These are phyloP conservation scores for Helichrysum umbraculigerum DNA, from an alignment of 129 eudicot species.

Conservation along the genomic window DNA sequence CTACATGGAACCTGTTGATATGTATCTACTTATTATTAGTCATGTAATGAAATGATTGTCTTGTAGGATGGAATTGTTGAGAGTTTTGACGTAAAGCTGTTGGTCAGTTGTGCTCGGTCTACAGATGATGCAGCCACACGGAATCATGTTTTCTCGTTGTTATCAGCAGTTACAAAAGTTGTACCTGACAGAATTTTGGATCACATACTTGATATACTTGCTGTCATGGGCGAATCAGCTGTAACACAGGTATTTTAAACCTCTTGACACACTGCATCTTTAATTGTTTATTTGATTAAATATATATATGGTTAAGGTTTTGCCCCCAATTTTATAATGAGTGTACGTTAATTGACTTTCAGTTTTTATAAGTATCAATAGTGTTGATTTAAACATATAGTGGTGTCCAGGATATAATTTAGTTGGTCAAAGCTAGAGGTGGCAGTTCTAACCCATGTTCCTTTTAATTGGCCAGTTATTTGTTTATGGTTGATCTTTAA, in stretches of 20 bases:
- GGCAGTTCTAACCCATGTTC: background rate
- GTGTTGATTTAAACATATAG: background rate
- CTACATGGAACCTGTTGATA: background rate
- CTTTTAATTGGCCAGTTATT: background rate
- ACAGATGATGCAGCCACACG: constrained; percentile 57
- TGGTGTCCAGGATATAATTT: background rate
- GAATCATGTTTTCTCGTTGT: constrained; percentile 72
- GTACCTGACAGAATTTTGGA: constrained; percentile 64
- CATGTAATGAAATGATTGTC: constrained; percentile 5
- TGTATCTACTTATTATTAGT: constrained; percentile 13
- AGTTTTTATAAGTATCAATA: background rate
- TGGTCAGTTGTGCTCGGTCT: constrained; percentile 76
- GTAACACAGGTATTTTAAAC: constrained; percentile 59
- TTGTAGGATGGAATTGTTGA: constrained; percentile 49
- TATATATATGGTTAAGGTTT: background rate
- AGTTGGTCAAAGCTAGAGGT: constrained; percentile 10
- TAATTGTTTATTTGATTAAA: background rate
- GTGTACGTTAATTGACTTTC: background rate
- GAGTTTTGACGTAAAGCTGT: constrained; percentile 54
- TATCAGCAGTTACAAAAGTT: constrained; percentile 69
- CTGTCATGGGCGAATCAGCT: constrained; percentile 64
- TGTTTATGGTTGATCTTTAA: background rate
- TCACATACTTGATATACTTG: constrained; percentile 65
- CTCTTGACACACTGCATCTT: constrained; percentile 1
- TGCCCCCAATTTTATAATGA: constrained; percentile 3